These are phyloP conservation scores for Backusella westeae DNA, from an alignment of 192 early-diverging fungal genomes.

Conservation along the genomic window DNA sequence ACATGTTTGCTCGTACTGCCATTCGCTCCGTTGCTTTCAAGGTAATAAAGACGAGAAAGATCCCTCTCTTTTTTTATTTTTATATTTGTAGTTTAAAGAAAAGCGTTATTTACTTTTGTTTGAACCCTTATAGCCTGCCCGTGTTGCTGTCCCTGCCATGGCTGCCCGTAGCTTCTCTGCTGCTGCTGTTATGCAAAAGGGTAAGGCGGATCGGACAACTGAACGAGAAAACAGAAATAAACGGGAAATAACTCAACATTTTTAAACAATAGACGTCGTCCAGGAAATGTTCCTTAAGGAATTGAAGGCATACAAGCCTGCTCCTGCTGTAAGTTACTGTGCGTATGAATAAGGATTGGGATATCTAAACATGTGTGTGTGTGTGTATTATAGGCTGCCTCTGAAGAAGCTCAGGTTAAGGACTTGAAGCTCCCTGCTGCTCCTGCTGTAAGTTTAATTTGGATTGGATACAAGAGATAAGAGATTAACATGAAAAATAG, in stretches of 20 bases:
- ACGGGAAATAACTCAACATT: neutral
- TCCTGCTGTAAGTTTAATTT: constrained; percentile 21
- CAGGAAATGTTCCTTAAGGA: constrained; percentile 52
- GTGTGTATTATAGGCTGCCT: neutral
- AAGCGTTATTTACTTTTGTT: neutral
- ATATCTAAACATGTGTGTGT: neutral
- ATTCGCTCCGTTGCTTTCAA: constrained; percentile 21
- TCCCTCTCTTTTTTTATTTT: neutral
- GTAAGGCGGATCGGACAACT: constrained; percentile 18
- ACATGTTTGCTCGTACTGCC: constrained; percentile 24
- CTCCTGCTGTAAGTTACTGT: constrained; percentile 36
- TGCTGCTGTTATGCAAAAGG: constrained; percentile 48
- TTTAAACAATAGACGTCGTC: constrained; percentile 41
- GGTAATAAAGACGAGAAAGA: neutral
- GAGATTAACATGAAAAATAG: neutral
- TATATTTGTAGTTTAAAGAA: neutral
- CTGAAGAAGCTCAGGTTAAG: constrained; percentile 24
- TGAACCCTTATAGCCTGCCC: constrained; percentile 20
- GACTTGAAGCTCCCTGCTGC: constrained; percentile 34
- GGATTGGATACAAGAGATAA: neutral
- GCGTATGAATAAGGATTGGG: neutral
- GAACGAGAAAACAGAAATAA: neutral
- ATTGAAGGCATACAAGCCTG: constrained; percentile 55
- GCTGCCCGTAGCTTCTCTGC: constrained; percentile 50
- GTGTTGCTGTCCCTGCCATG: constrained; percentile 48